phyloP scores from a whole-genome alignment of 2,329 filamentous ascomycete genomes.

The Trichothecium roseum region DNA sequence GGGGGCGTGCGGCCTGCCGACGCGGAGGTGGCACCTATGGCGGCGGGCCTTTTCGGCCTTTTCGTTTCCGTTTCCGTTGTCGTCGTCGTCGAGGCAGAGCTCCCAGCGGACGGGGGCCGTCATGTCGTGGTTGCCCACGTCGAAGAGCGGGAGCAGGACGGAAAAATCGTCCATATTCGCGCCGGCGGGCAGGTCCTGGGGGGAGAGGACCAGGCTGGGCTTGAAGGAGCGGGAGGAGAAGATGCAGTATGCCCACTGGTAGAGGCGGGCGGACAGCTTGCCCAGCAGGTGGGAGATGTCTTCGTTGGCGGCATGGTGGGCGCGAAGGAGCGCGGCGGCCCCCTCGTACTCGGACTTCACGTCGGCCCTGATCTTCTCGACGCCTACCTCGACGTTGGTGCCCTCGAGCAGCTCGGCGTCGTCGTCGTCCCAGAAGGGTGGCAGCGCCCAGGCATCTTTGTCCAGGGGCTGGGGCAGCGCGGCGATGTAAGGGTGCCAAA shows the following conservation, averaged over 20 bases:
- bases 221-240: slow-evolving; percentile 57
- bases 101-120: slow-evolving; percentile 50
- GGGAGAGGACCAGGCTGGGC: slow-evolving; percentile 44
- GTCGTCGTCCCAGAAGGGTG: slow-evolving; percentile 52
- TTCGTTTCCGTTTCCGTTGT: not conserved
- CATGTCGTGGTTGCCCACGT: slow-evolving; percentile 62
- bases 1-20: slow-evolving; percentile 29
- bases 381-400: slow-evolving; percentile 39
- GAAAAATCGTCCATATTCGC: slow-evolving; percentile 47
- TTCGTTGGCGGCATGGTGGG: slow-evolving; percentile 9
- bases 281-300: slow-evolving; percentile 16
- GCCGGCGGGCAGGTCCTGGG: slow-evolving; percentile 18
- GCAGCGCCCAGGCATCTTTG: slow-evolving; percentile 38
- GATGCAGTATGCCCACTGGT: slow-evolving; percentile 55
- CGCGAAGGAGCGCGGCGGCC: slow-evolving; percentile 26
- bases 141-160: slow-evolving; percentile 59
- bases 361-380: slow-evolving; percentile 34
- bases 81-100: slow-evolving; percentile 23
- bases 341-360: slow-evolving; percentile 35
- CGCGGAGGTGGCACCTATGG: slow-evolving; percentile 29
- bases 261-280: slow-evolving; percentile 38
- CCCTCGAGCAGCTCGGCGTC: slow-evolving; percentile 48
- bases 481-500: slow-evolving; percentile 59
- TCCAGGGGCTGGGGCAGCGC: slow-evolving; percentile 53
- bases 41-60: not conserved